These are phyloP conservation scores for Talaromyces marneffei DNA, from an alignment of 2,329 filamentous ascomycete species.

Conservation along the genomic window DNA sequence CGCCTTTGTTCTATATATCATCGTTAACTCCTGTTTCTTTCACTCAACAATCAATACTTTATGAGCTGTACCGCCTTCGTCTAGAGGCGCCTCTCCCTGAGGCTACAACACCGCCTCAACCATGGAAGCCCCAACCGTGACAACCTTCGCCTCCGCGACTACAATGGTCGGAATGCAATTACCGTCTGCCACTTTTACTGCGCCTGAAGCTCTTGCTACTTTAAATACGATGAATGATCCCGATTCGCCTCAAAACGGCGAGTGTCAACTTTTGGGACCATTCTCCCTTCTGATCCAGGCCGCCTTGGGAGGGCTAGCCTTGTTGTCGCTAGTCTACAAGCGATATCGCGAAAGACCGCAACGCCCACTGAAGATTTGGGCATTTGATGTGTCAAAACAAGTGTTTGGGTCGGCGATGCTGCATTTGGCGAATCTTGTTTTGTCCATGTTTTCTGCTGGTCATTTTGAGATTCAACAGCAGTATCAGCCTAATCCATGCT, in stretches of 20 bases:
- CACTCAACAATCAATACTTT: background rate
- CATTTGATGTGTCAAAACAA: conserved; percentile 95
- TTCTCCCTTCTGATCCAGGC: conserved; percentile 89
- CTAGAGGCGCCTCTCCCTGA: conserved; percentile 8
- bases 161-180: background rate
- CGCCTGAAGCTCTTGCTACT: background rate
- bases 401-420: conserved; percentile 88
- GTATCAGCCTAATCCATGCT: conserved; percentile 85
- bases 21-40: background rate
- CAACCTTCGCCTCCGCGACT: conserved; percentile 2
- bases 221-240: conserved; percentile 26
- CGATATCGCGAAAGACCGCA: conserved; percentile 88
- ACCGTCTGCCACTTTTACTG: background rate
- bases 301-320: conserved; percentile 73
- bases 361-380: conserved; percentile 91
- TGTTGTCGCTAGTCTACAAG: conserved; percentile 87
- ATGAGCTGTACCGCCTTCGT: background rate
- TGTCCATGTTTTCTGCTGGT: conserved; percentile 92
- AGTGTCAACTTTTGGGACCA: conserved; percentile 80
- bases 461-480: conserved; percentile 52
- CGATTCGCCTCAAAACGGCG: conserved; percentile 52
- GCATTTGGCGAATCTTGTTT: conserved; percentile 87
- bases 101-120: conserved; percentile 4
- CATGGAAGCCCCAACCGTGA: conserved; percentile 1
- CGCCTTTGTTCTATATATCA: background rate